These are phyloP conservation scores for Thinopyrum obtusiflorum DNA, from an alignment of 202 grass and related monocot species.

Conservation along the genomic window DNA sequence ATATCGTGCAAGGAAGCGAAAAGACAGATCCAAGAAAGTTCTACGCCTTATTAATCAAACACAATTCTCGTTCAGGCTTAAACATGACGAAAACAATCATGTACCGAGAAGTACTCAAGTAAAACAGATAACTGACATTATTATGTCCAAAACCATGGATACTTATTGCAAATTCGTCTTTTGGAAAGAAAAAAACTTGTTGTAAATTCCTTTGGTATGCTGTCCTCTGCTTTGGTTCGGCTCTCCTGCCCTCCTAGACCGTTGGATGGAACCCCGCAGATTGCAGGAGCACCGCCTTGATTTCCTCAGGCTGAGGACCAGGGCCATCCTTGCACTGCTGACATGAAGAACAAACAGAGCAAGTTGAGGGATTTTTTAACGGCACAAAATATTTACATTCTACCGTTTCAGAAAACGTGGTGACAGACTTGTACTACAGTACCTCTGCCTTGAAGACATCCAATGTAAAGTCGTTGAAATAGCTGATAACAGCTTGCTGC, in stretches of 20 bases:
- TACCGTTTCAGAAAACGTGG: neutral
- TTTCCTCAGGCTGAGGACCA: slow-evolving; percentile 63
- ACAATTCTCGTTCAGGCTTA: neutral
- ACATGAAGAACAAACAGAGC: neutral
- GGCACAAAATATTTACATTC: neutral
- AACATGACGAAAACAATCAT: slow-evolving; percentile 17
- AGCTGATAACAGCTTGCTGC: slow-evolving; percentile 89
- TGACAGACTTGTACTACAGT: neutral
- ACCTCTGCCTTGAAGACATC: slow-evolving; percentile 97
- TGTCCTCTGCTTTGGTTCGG: neutral
- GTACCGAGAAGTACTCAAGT: neutral
- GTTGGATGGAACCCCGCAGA: slow-evolving; percentile 52
- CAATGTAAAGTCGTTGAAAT: slow-evolving; percentile 88
- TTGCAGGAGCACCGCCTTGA: slow-evolving; percentile 79
- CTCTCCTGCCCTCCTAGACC: slow-evolving; percentile 15
- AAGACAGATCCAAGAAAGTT: neutral
- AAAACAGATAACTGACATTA: slow-evolving; percentile 12
- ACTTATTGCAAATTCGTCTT: neutral
- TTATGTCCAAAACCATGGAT: neutral
- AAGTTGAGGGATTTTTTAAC: neutral
- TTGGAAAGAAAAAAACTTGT: neutral
- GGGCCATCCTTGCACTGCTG: slow-evolving; percentile 74
- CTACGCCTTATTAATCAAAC: neutral
- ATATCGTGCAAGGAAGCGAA: neutral
- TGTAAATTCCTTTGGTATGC: slow-evolving; percentile 2